phyloP scores from a whole-genome alignment of 2,329 filamentous ascomycete genomes.

The Colletotrichum liriopes region DNA sequence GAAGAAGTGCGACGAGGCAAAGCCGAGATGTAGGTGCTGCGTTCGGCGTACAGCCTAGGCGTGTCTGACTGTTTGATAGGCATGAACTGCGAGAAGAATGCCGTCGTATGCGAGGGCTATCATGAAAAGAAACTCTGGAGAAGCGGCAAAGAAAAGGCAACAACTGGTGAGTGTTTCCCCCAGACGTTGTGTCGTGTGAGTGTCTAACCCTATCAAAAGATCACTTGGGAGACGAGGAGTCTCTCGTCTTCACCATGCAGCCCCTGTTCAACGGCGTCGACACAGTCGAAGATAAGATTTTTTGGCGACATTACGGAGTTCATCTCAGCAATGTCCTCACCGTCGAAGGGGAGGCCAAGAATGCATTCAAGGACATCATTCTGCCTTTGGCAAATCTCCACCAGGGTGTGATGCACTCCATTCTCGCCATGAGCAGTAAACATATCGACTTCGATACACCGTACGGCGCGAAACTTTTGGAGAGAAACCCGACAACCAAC shows the following conservation, averaged over 20 bases:
- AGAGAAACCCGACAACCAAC: constrained; percentile 64
- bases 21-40: constrained; percentile 72
- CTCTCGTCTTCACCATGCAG: constrained; percentile 67
- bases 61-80: constrained; percentile 62
- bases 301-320: constrained; percentile 87
- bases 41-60: background rate
- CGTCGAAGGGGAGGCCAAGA: constrained; percentile 84
- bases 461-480: constrained; percentile 69
- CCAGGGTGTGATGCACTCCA: constrained; percentile 89
- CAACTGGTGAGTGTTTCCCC: constrained; percentile 69
- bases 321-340: constrained; percentile 86
- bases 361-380: constrained; percentile 88
- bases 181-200: background rate
- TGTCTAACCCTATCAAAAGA: constrained; percentile 29
- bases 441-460: constrained; percentile 76
- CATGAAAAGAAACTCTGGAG: constrained; percentile 90
- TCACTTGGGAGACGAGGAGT: constrained; percentile 23
- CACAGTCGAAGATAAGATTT: constrained; percentile 82
- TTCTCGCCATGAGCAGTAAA: constrained; percentile 86
- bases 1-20: constrained; percentile 81
- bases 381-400: constrained; percentile 86
- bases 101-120: constrained; percentile 92
- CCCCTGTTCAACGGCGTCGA: constrained; percentile 87
- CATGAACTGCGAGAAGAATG: constrained; percentile 93
- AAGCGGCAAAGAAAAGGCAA: constrained; percentile 83